Base-by-base conservation (phyloP, 106 monocot species). In the Posidonia australis region DNA sequence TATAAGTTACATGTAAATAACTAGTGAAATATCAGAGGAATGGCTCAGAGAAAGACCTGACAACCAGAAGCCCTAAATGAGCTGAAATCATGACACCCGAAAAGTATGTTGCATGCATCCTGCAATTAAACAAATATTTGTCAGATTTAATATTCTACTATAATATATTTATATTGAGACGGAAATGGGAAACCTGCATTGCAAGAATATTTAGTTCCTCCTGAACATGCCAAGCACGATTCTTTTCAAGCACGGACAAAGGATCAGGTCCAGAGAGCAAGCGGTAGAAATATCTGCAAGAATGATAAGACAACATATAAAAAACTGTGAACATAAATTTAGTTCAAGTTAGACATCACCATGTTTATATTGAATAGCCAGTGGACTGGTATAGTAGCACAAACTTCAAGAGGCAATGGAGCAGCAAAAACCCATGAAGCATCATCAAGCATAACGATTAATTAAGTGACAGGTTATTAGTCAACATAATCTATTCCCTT, bases 51-150 rank as follows among this genome's bases (percentile, higher is more conserved):
- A 25, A 63, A 21, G 53, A 94, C 93, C 89, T 94, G 93, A 56
- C 93, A 94, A 62, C 89, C 93, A 76, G 89, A 68, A 76, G 93
- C 93, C 62, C 93, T 79, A 77, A 94, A 94, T 42, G 93, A 94
- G 61, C 89, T 94, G 75, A 94, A 94, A 84, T 94, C 93, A 82
- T 89, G 93, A 72, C 45, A 58, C 9, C 93, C 93, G 64, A 80
- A 60, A 59, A 89, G 89, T 45, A 86, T 67, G 27, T 47, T 74
- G 76, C 93, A 86, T 51, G 89, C 93, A 66, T 79, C 79, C 93
- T 94, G 86, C 81, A 71, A 46, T 25, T 58, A 63, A 53, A 27
- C 18, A 66, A 51, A 28, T 21, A 18, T 54, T 5, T 63, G n/a
- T 26, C 22, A 74, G 20, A 43, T 43, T 61, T 61, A 16, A 22